Evolutionary conservation across 805 yeast species (phyloP).

Genomic region (Hanseniaspora pseudoguilliermondii): DNA sequence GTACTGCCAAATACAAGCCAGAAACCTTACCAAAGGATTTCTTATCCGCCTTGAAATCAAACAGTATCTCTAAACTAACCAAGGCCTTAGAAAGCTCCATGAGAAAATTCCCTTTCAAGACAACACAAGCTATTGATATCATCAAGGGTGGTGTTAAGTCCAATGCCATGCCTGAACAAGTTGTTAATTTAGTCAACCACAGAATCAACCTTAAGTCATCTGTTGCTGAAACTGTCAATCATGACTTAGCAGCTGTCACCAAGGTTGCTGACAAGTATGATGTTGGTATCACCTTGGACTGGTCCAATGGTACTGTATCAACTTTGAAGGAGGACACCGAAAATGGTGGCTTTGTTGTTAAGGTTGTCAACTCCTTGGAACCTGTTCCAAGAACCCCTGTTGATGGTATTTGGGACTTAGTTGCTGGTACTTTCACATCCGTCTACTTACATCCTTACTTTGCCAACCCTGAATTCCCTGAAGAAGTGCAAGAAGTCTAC

Average conservation of each 20-base stretch:
- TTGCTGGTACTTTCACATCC: constrained; percentile 38
- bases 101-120: constrained; percentile 11
- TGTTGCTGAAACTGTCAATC: constrained; percentile 29
- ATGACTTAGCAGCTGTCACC: constrained; percentile 26
- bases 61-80: constrained; percentile 29
- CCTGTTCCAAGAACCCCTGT: constrained; percentile 44
- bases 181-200: constrained; percentile 38
- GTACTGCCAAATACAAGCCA: constrained; percentile 38
- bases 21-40: neutral
- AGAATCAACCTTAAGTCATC: constrained; percentile 41
- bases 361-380: constrained; percentile 25
- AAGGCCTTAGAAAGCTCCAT: constrained; percentile 9
- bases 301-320: constrained; percentile 19
- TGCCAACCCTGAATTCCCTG: neutral
- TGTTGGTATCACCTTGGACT: constrained; percentile 33
- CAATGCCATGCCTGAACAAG: constrained; percentile 53
- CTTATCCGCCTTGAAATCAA: constrained; percentile 28
- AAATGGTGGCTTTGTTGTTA: constrained; percentile 34
- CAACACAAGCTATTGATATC: constrained; percentile 39
- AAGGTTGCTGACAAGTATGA: constrained; percentile 34
- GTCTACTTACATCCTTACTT: constrained; percentile 11
- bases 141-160: constrained; percentile 52
- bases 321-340: constrained; percentile 19
- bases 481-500: constrained; percentile 9
- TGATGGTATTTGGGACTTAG: constrained; percentile 37